Conservation (phyloP, 208 protist species). For the Wallacemonas rigidus region DNA sequence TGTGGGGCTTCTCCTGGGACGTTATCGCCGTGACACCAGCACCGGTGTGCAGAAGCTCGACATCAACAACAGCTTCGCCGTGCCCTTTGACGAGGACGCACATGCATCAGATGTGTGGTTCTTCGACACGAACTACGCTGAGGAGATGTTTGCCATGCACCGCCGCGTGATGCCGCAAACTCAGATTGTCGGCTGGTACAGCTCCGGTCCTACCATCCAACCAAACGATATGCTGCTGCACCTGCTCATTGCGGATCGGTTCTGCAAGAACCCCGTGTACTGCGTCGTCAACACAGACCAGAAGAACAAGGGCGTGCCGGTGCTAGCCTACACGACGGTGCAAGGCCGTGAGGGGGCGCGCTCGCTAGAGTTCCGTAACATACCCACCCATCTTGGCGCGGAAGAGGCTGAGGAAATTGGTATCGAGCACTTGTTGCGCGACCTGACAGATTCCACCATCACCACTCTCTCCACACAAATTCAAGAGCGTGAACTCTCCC, state of each 20-base stretch:
- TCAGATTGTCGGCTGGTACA: slow-evolving; percentile 99
- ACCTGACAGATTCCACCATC: slow-evolving; percentile 97
- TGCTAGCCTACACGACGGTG: slow-evolving; percentile 91
- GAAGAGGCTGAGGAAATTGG: slow-evolving; percentile 99
- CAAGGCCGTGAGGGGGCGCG: slow-evolving; percentile 75
- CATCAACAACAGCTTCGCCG: slow-evolving; percentile 98
- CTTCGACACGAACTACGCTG: slow-evolving; percentile 95
- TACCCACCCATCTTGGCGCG: slow-evolving; percentile 94
- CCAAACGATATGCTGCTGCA: slow-evolving; percentile 97
- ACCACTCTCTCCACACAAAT: slow-evolving; percentile 95
- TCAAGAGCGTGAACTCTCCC: slow-evolving; percentile 91
- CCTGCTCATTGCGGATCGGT: slow-evolving; percentile 94
- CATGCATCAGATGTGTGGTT: slow-evolving; percentile 98
- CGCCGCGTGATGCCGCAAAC: slow-evolving; percentile 98
- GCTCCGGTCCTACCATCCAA: slow-evolving; percentile 97
- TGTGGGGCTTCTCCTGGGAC: slow-evolving; percentile 97
- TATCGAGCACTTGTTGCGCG: slow-evolving; percentile 99
- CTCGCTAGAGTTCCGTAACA: slow-evolving; percentile 90
- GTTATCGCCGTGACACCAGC: slow-evolving; percentile 50
- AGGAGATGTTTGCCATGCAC: slow-evolving; percentile 99
- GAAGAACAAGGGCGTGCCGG: slow-evolving; percentile 87
- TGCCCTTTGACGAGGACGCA: slow-evolving; percentile 99
- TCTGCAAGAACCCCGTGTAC: slow-evolving; percentile 92
- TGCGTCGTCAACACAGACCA: slow-evolving; percentile 92
- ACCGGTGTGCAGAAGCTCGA: slow-evolving; percentile 71